Evolutionary conservation across 768 basidiomycete genomes (phyloP), one percentile per base, ranked within the genome.

Genomic region (Cantharellus cinnabarinus): DNA sequence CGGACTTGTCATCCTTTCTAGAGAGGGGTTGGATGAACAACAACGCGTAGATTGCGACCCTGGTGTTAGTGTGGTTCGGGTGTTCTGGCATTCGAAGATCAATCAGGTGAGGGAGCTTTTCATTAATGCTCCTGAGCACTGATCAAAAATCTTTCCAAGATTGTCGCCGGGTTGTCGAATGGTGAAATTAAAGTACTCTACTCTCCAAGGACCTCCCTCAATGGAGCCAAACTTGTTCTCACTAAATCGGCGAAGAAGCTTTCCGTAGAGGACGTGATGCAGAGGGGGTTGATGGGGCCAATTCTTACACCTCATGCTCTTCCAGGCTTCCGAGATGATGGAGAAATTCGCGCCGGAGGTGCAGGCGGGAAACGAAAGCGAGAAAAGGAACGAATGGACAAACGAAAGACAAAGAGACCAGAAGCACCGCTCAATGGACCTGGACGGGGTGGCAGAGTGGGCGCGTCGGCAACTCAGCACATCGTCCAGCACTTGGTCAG

Each of bases 381-480:
- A 62, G 91, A 97, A 65, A 90, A 84, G 72, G 88, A 89, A 63
- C 73, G 88, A 63, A 71, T 79, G 76, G 89, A 95, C 72, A 85
- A 88, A 48, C 78, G 86, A 66, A 95, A 95, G 78, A 90, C 88
- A 71, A 79, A 79, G 66, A 78, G 91, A 63, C 95, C 95, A 29
- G 89, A 90, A 67, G 74, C 94, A 66, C 95, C 95, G 37, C 82
- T 99, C 58, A 83, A 77, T 62, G 95, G 95, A 7, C 91, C 90
- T 7, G 95, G 95, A 58, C 79, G 78, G 66, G 95, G 95, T 29
- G 95, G 95, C 58, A 75, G 95, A 44, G 87, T 99, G 44, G 95
- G 95, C 44, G 90, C 90, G 41, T 93, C 89, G 72, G 94, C 94
- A 15, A 97, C 90, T 56, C 93, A 97, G 65, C 91, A 97, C 68